phyloP scores from a whole-genome alignment of 345 rosid genomes.

The Eutrema japonicum region DNA sequence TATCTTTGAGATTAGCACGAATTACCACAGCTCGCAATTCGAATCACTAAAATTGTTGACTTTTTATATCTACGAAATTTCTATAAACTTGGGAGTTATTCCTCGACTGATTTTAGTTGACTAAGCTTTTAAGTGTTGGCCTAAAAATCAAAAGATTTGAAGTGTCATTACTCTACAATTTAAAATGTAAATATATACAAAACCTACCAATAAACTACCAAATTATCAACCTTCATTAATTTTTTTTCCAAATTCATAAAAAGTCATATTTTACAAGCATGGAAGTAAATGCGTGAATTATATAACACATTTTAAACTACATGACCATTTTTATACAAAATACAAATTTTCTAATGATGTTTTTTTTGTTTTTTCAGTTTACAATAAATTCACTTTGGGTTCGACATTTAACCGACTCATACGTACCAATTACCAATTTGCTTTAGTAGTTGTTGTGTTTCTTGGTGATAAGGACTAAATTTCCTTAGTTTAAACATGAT shows the following conservation, averaged over 20 bases:
- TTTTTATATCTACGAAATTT: background rate
- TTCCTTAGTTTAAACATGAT: background rate
- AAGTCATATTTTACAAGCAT: background rate
- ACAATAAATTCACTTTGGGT: background rate
- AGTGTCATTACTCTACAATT: background rate
- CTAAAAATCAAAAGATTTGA: conserved; percentile 1
- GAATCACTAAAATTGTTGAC: background rate
- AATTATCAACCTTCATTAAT: background rate
- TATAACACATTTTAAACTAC: background rate
- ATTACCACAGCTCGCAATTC: background rate
- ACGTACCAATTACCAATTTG: background rate
- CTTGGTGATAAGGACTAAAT: background rate
- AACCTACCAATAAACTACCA: background rate
- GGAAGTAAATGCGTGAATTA: background rate
- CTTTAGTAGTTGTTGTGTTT: background rate
- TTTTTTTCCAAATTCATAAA: background rate
- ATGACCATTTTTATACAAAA: background rate
- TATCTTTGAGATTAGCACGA: conserved; percentile 13
- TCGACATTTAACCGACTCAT: background rate
- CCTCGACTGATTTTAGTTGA: conserved; percentile 5
- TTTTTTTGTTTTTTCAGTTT: background rate
- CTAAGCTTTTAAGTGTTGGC: background rate
- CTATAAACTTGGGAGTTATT: background rate
- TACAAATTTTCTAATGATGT: background rate
- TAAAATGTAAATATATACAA: background rate